Base-by-base conservation (phyloP, 1,284 basidiomycete genomes). In the Bjerkandera adusta region DNA sequence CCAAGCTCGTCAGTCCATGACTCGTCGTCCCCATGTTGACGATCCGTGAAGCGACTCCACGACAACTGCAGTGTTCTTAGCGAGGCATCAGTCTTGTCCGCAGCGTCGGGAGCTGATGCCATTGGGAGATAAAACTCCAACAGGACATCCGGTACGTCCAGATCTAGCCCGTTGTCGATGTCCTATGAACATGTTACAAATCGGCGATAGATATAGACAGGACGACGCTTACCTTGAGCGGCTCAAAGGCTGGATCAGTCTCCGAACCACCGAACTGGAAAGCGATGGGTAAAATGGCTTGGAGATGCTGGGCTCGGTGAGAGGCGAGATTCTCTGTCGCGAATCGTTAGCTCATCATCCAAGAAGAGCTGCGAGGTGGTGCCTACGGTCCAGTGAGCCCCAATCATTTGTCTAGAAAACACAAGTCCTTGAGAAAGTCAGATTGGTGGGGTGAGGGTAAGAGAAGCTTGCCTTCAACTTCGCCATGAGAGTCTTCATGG, bases 401-500 rank as follows among this genome's bases (percentile, higher is more conserved):
- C 81, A 82, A 48, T 82, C 80, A 36, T 83, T 82, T 0, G 73
- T 72, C 80, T 80, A n/a, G 8, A 30, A 8, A 30, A 8, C n/a
- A 8, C 8, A 8, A n/a, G n/a, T 8, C 8, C n/a, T 30, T 30
- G 8, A 8, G 8, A 8, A 8, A 30, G n/a, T n/a, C n/a, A n/a
- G n/a, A n/a, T 30, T n/a, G 27, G 8, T 8, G 8, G n/a, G 8
- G 27, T n/a, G n/a, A 30, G 8, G 27, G 27, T 8, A 8, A 8
- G n/a, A 30, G n/a, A 8, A 4, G 5, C 16, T 6, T 10, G 76
- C 81, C 71, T 83, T 83, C 38, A 83, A 54, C 47, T 83, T 83
- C 4, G 81, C 81, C 80, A 83, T 84, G 29, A 84, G 55, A 0
- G 77, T 79, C 59, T 83, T 83, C 56, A 84, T 59, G 2, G 72